phyloP scores from a whole-genome alignment of 116 monocot genomes.

The Iris pallida region DNA sequence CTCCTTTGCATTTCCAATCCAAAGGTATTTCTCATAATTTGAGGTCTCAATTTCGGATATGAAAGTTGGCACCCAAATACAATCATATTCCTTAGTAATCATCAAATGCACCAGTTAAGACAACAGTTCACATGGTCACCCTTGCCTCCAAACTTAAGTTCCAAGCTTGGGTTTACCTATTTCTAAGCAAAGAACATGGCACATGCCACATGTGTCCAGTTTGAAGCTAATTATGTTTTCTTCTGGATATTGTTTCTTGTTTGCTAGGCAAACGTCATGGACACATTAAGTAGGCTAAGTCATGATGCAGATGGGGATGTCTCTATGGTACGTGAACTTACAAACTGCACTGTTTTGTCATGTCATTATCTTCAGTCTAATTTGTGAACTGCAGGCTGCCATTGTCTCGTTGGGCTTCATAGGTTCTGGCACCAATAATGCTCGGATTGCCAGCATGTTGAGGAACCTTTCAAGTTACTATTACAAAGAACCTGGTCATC shows the following conservation, averaged over 20 bases:
- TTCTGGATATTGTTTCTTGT: not conserved
- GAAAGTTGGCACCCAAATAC: no score
- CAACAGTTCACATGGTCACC: no score
- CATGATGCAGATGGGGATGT: conserved; percentile 97
- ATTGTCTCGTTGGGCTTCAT: conserved; percentile 91
- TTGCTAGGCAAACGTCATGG: conserved; percentile 90
- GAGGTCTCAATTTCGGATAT: no score
- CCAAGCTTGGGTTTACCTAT: no score
- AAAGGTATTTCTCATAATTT: conserved; percentile 39
- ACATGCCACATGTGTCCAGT: no score
- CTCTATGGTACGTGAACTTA: conserved; percentile 59
- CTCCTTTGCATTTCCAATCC: conserved; percentile 98
- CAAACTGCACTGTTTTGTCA: not conserved
- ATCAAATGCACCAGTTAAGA: no score
- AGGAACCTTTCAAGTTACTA: conserved; percentile 97
- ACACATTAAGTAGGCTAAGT: conserved; percentile 91
- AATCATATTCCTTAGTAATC: no score
- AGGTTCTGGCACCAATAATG: conserved; percentile 95
- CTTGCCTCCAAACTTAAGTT: no score
- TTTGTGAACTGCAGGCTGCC: conserved; percentile 62
- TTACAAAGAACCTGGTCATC: conserved; percentile 96
- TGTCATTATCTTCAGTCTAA: conserved; percentile 4
- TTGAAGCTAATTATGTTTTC: not conserved
- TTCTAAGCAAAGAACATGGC: no score
- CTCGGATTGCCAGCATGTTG: conserved; percentile 95